Base-by-base conservation (phyloP, 129 eudicot species). In the Calendula officinalis region DNA sequence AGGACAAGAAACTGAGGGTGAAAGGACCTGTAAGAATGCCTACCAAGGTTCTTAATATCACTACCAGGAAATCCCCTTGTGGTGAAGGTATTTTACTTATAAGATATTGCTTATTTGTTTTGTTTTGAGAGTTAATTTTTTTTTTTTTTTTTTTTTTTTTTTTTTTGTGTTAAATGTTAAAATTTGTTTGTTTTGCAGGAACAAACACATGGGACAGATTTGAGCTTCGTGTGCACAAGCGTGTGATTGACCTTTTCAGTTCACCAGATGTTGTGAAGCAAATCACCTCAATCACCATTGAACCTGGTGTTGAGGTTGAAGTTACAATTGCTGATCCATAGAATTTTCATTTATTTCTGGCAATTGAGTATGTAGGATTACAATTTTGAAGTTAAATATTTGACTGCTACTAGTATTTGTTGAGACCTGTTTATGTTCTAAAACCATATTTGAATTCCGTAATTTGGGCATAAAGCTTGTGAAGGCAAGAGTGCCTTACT, bases 291-390 rank as follows among this genome's bases (percentile, higher is more conserved):
- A 67, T 67, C 64, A 67, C 73, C 35, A 67, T 67, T 55, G 73
- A 67, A 67, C 73, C 73, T 13, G 73, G 73, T 55, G 73, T 67
- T 33, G 73, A 67, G 64, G 73, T 67, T 43, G 73, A 90, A 70
- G 94, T 91, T 39, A 84, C 97, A 2, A 87, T 91, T 16, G 95
- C 96, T 2, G 95, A 84, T 74, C 76, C 83, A 49, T 84, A 79
- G 42, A 50, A 27, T n/a, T 30, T 60, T 34, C 36, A n/a, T 38
- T 40, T 67, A 6, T 39, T 8, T 34, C 14, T 55, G 44, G 34
- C 36, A 56, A 60, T 37, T 17, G 59, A 9, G 56, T 46, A 58
- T 60, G 68, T 60, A 70, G 75, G 61, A 40, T 62, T 32, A 72
- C 55, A 8, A 41, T 62, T 62, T 62, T 52, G 49, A 37, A 54